phyloP scores from a whole-genome alignment of 768 basidiomycete species.

The Phylloporus scabripes region DNA sequence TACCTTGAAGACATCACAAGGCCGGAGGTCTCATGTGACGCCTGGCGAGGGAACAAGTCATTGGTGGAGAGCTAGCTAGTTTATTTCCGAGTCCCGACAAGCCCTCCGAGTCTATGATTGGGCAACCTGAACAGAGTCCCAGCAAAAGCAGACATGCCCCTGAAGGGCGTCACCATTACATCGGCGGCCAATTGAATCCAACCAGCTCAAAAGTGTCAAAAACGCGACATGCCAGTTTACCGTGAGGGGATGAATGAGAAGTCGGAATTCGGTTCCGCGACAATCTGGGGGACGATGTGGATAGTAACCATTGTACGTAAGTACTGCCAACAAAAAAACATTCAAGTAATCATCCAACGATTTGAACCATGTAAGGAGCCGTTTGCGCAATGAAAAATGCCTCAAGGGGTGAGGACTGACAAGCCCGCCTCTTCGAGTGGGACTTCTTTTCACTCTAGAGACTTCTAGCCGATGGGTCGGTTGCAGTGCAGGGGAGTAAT shows the following conservation, averaged over 20 bases:
- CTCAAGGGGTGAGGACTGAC: neutral
- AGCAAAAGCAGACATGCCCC: too few relatives aligned
- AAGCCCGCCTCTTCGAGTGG: neutral
- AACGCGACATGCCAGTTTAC: too few relatives aligned
- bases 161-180: too few relatives aligned
- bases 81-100: neutral
- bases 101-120: neutral
- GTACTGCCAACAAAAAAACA: too few relatives aligned
- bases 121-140: too few relatives aligned
- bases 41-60: neutral
- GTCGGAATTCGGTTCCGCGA: neutral
- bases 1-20: conserved; percentile 15
- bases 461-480: neutral
- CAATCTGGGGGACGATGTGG: too few relatives aligned
- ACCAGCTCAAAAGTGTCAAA: too few relatives aligned
- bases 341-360: neutral
- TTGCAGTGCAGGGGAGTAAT: neutral
- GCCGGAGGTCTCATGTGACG: conserved; percentile 9
- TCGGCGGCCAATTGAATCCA: too few relatives aligned
- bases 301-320: neutral
- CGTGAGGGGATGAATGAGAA: too few relatives aligned
- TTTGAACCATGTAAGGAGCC: neutral
- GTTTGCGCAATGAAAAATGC: neutral
- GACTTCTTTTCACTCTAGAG: neutral
- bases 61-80: neutral